Evolutionary conservation across 306 rosid species (phyloP).

Genomic region (Glycine soja): DNA sequence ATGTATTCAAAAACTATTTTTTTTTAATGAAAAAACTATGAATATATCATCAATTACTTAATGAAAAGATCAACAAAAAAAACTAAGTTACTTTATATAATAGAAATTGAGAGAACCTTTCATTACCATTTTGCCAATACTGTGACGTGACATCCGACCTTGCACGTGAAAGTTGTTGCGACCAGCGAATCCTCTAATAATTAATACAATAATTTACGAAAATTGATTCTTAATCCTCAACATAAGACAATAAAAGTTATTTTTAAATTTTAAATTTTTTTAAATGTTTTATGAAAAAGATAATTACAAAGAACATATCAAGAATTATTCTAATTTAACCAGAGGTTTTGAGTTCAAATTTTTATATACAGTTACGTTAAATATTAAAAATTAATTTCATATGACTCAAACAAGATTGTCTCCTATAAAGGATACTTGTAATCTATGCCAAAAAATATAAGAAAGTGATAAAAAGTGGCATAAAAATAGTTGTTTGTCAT

Average conservation of each 20-base stretch:
- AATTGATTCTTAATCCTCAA: not conserved
- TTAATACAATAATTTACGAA: constrained; percentile 9
- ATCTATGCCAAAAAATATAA: no score
- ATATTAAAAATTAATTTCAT: no score
- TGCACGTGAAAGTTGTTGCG: constrained; percentile 25
- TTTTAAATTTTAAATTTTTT: not conserved
- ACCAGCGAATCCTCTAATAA: not conserved
- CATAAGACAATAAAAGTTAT: not conserved
- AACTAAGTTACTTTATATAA: not conserved
- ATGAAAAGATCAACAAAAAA: not conserved
- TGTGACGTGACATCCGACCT: constrained; percentile 12
- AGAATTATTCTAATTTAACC: no score
- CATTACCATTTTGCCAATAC: not conserved
- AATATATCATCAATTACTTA: not conserved
- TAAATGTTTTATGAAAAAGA: not conserved
- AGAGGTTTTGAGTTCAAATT: no score
- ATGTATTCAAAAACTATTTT: not conserved
- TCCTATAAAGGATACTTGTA: no score
- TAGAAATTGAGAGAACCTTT: not conserved
- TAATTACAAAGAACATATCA: no score
- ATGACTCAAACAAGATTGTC: no score
- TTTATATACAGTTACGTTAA: no score
- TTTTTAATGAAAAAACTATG: not conserved
- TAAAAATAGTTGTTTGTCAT: not conserved
- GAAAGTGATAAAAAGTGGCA: not conserved